Percentiles rank a stretch among this genome's conserved stretches.
phyloP scores from a whole-genome alignment of 129 eudicot genomes.

The Dittrichia graveolens region DNA sequence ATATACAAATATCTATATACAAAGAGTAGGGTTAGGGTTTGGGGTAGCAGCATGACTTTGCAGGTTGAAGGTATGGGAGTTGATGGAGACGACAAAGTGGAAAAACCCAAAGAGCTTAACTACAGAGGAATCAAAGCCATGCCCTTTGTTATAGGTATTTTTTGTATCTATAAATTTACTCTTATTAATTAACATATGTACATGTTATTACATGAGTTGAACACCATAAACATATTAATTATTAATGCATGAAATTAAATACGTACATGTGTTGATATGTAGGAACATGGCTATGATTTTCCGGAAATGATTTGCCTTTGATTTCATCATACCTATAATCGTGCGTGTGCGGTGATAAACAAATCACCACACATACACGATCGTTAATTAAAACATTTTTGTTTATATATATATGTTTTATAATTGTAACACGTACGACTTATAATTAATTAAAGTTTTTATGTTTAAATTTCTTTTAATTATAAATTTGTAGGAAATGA shows the following conservation, averaged over 20 bases:
- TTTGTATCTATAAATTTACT: no score
- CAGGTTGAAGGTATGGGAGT: conserved; percentile 27
- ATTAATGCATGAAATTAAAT: conserved; percentile 3
- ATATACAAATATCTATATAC: background rate
- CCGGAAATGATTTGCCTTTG: background rate
- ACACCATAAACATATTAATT: background rate
- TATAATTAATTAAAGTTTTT: background rate
- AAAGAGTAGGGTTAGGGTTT: background rate
- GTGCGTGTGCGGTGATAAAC: no score
- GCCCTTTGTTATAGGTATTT: conserved; percentile 51
- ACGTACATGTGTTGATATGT: background rate
- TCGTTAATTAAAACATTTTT: no score
- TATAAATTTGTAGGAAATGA: conserved; percentile 35
- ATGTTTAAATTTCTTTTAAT: background rate
- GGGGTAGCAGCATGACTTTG: conserved; percentile 21
- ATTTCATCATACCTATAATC: background rate
- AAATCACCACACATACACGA: background rate
- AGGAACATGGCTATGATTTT: background rate
- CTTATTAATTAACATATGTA: background rate
- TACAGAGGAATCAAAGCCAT: conserved; percentile 58
- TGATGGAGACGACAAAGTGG: conserved; percentile 36
- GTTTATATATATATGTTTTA: no score
- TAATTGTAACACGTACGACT: no score
- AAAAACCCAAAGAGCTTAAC: conserved; percentile 33
- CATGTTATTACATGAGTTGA: background rate